Percentiles rank a stretch among this genome's conserved stretches.
These are phyloP conservation scores for Erysimum pusillum DNA, from an alignment of 441 rosid species.

Conservation along the genomic window DNA sequence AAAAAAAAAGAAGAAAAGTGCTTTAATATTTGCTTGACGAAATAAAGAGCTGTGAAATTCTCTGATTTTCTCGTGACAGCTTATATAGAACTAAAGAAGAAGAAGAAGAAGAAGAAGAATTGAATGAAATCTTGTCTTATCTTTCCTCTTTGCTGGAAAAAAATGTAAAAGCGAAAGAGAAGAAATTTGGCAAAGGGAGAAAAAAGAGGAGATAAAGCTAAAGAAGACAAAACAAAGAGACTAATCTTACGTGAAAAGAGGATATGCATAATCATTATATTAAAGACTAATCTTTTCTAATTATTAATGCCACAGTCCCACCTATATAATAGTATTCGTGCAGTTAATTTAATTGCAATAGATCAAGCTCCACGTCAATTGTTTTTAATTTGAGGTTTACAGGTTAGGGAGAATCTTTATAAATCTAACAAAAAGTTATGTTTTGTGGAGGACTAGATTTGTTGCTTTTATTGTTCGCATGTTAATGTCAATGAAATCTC, in stretches of 20 bases:
- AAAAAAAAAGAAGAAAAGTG: background rate
- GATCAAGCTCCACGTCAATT: slow-evolving; percentile 12
- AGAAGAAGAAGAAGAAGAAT: too few relatives aligned
- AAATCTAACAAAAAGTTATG: slow-evolving; percentile 34
- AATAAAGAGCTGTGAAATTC: slow-evolving; percentile 9
- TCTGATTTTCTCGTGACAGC: slow-evolving; percentile 15
- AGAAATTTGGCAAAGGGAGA: slow-evolving; percentile 33
- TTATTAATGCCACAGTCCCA: slow-evolving; percentile 25
- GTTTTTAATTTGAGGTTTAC: slow-evolving; percentile 8
- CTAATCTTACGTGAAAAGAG: slow-evolving; percentile 43
- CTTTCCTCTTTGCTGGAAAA: slow-evolving; percentile 30
- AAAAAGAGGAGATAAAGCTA: slow-evolving; percentile 23
- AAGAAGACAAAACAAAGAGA: slow-evolving; percentile 41
- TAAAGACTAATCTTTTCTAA: slow-evolving; percentile 8
- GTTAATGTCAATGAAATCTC: slow-evolving; percentile 27
- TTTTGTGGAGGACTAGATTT: slow-evolving; percentile 36
- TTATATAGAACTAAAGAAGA: slow-evolving; percentile 4
- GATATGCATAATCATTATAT: slow-evolving; percentile 35
- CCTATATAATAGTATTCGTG: slow-evolving; percentile 16
- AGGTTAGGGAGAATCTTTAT: slow-evolving; percentile 1
- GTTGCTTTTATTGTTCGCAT: slow-evolving; percentile 34
- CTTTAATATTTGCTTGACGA: slow-evolving; percentile 11
- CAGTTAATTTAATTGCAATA: slow-evolving; percentile 1
- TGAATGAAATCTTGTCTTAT: slow-evolving; percentile 13
- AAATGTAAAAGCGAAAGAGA: slow-evolving; percentile 32